Conservation (phyloP, 352 stramenopile genomes). For the Phytophthora melonis region DNA sequence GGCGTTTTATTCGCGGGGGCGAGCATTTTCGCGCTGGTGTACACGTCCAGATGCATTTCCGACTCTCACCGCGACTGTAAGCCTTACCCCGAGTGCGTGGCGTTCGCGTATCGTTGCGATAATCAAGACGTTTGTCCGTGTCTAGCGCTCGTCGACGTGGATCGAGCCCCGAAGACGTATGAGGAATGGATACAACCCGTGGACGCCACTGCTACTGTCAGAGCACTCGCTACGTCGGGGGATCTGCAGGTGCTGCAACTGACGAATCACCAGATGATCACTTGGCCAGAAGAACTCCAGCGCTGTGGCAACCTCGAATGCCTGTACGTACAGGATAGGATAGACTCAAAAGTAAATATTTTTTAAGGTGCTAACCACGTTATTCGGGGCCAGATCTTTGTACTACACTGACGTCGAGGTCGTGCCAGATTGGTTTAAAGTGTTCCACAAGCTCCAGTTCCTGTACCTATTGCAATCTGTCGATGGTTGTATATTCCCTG, state of each 20-base stretch:
- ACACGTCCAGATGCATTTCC: constrained; percentile 16
- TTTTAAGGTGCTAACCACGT: neutral
- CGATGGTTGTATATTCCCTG: neutral
- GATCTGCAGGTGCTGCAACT: constrained; percentile 32
- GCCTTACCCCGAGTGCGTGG: constrained; percentile 21
- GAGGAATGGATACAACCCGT: constrained; percentile 20
- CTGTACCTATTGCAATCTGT: constrained; percentile 22
- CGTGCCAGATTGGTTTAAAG: constrained; percentile 26
- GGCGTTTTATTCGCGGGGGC: constrained; percentile 9
- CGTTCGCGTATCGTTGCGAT: constrained; percentile 20
- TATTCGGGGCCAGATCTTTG: constrained; percentile 8
- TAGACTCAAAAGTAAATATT: too few relatives aligned
- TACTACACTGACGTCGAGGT: constrained; percentile 31
- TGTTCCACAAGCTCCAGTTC: constrained; percentile 35
- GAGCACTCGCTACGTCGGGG: constrained; percentile 27
- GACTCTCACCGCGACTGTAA: constrained; percentile 11
- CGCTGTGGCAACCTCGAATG: constrained; percentile 19
- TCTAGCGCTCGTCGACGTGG: constrained; percentile 43
- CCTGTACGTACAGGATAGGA: constrained; percentile 22
- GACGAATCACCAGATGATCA: constrained; percentile 29
- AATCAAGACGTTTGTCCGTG: constrained; percentile 37
- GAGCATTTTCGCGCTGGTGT: constrained; percentile 9
- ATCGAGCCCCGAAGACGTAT: constrained; percentile 26
- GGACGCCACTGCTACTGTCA: constrained; percentile 24
- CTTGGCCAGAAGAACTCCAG: constrained; percentile 33